Base-by-base conservation (phyloP, 2,329 filamentous ascomycete genomes). In the Bipolaris oryzae region DNA sequence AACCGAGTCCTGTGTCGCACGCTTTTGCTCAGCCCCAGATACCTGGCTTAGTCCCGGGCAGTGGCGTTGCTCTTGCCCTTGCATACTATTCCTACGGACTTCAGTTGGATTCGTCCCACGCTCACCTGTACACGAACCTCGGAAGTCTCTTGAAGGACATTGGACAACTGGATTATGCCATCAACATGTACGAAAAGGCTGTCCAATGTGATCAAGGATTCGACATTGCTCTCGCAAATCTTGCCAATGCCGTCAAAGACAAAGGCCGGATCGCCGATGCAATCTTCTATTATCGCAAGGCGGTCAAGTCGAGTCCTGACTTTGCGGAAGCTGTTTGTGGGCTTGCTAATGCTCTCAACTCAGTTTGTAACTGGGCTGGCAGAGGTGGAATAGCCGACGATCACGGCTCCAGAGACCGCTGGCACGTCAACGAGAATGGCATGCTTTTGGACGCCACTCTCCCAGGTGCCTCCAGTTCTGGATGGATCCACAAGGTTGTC, bases 251-350 rank as follows among this genome's bases (percentile, higher is more conserved):
- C 7, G 93, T 99, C 64, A 99, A 99, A 76, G 95, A 99, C 74
- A 92, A 96, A 66, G 95, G 95, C 2, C 87, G 91, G 41, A 91
- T 98, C 64, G 90, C 87, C 54, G 95, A 99, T 73, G 95, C 95
- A 1, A 98, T 99, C 57, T 79, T 81, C 23, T 98, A 96, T 74
- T 99, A 99, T 79, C 91, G 87, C 69, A 87, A 93, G 62, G 95
- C 95, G 37, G 94, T 99, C 9, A 84, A 85, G 33, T 87, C 93
- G n/a, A 99, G 95, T 66, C 94, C 95, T 0, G 90, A 96, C 33
- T 99, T 99, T 77, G 92, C 95, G 1, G 95, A 99, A 78, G 95
- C 95, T 6, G 94, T 99, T 0, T 99, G 95, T 75, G 95, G 95
- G 7, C 83, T 99, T 50, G 93, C 92, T 1, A 98, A 96, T 56